phyloP scores from a whole-genome alignment of 306 rosid species.

The Cucumis melo region DNA sequence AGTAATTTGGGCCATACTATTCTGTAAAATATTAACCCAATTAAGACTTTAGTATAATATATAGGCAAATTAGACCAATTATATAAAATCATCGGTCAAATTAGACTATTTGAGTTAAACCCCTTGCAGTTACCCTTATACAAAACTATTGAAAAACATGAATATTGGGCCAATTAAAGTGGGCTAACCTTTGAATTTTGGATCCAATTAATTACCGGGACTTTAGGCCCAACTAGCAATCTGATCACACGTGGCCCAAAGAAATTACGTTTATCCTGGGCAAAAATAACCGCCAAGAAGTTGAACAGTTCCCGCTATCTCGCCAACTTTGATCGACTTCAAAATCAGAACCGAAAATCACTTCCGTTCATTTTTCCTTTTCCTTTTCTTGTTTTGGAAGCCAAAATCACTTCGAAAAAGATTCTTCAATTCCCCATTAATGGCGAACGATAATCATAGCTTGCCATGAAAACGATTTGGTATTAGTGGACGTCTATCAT shows the following conservation, averaged over 20 bases:
- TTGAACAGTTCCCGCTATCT: neutral
- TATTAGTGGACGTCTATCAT: neutral
- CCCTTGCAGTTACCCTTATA: too few relatives aligned
- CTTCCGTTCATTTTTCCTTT: neutral
- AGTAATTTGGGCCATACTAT: too few relatives aligned
- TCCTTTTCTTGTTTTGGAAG: neutral
- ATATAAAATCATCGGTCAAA: too few relatives aligned
- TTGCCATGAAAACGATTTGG: neutral
- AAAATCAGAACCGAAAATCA: neutral
- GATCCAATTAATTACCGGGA: neutral
- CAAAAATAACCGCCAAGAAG: neutral
- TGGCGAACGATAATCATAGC: neutral
- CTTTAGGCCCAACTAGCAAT: neutral
- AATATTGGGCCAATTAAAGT: neutral
- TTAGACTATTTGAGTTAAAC: too few relatives aligned
- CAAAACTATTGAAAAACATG: too few relatives aligned
- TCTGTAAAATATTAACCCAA: too few relatives aligned
- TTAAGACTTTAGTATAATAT: too few relatives aligned
- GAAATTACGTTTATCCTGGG: neutral
- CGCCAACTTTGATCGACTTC: neutral
- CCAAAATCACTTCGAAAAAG: neutral
- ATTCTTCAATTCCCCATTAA: neutral
- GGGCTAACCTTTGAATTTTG: neutral
- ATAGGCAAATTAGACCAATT: too few relatives aligned
- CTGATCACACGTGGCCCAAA: neutral